Evolutionary conservation across 768 basidiomycete species (phyloP).

Genomic region (Cytidiella melzeri): DNA sequence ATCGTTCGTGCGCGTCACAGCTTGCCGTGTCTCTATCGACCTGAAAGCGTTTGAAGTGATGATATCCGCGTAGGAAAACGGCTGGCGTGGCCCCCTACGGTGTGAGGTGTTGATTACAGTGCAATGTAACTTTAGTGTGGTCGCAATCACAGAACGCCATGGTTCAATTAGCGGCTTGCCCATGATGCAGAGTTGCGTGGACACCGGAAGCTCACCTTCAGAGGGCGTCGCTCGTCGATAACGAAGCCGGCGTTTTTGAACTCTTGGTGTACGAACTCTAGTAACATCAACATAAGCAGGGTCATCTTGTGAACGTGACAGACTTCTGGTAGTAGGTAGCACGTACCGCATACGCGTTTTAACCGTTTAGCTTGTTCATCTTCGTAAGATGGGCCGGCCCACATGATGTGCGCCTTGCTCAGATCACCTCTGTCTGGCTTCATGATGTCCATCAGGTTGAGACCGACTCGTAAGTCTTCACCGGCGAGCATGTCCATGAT

Average conservation of each 20-base stretch:
- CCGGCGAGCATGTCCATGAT: conserved; percentile 37
- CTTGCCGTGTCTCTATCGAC: conserved; percentile 10
- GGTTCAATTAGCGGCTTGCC: too few relatives aligned
- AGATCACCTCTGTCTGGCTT: conserved; percentile 30
- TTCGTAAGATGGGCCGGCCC: conserved; percentile 40
- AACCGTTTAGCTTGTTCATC: conserved; percentile 27
- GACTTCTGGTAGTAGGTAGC: background rate
- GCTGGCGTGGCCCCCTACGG: conserved; percentile 27
- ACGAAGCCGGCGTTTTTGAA: conserved; percentile 28
- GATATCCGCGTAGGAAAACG: conserved; percentile 37
- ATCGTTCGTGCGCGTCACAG: background rate
- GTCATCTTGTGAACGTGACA: background rate
- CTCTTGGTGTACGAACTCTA: conserved; percentile 26
- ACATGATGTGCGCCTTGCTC: conserved; percentile 49
- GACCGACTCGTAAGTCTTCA: conserved; percentile 29
- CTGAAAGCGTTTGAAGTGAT: conserved; percentile 24
- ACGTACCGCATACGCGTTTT: conserved; percentile 30
- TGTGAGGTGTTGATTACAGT: conserved; percentile 32
- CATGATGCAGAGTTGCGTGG: too few relatives aligned
- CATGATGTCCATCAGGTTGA: conserved; percentile 49
- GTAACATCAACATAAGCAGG: background rate
- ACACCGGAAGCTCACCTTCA: conserved; percentile 28
- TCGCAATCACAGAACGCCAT: too few relatives aligned
- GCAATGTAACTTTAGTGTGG: conserved; percentile 31
- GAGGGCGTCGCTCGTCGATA: conserved; percentile 26